Percentiles rank a stretch among this genome's conserved stretches.
Evolutionary conservation across 2,329 filamentous ascomycete genomes (phyloP).

Genomic region (Penicillium sp.): DNA sequence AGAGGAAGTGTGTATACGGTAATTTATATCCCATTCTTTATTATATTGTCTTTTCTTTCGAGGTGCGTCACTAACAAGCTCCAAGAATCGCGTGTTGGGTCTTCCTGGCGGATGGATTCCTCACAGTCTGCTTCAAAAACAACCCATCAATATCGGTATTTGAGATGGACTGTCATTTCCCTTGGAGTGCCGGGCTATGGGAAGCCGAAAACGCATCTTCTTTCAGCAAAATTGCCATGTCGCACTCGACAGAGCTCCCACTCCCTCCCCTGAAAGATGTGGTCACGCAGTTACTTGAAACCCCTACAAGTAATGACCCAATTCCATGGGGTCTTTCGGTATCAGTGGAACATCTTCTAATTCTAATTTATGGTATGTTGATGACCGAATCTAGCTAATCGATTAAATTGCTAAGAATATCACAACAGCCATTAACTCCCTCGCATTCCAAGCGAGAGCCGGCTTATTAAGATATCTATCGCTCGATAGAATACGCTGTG

Average conservation of each 20-base stretch:
- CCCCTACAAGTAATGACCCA: constrained; percentile 7
- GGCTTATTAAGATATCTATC: constrained; percentile 29
- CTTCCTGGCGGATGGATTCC: constrained; percentile 35
- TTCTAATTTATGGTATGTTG: constrained; percentile 33
- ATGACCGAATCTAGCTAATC: not conserved
- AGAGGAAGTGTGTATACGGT: constrained; percentile 33
- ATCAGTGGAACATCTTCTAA: constrained; percentile 32
- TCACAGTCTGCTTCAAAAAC: constrained; percentile 36
- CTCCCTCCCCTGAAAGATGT: constrained; percentile 30
- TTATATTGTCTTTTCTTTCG: not conserved
- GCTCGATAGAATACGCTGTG: constrained; percentile 27
- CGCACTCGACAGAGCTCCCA: constrained; percentile 9
- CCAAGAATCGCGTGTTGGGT: constrained; percentile 31
- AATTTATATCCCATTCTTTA: not conserved
- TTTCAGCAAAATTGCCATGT: constrained; percentile 23
- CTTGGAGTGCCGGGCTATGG: constrained; percentile 32
- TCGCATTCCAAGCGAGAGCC: constrained; percentile 31
- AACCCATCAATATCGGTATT: constrained; percentile 32
- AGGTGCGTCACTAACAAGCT: not conserved
- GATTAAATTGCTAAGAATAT: not conserved
- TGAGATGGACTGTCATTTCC: constrained; percentile 34
- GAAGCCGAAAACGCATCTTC: constrained; percentile 30
- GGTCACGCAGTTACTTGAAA: constrained; percentile 26
- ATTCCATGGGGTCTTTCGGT: constrained; percentile 28
- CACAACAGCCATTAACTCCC: constrained; percentile 29